Percentiles rank a stretch among this genome's conserved stretches.
Evolutionary conservation across 2,329 filamentous ascomycete species (phyloP).

Genomic region (Tolypocladium tropicale): DNA sequence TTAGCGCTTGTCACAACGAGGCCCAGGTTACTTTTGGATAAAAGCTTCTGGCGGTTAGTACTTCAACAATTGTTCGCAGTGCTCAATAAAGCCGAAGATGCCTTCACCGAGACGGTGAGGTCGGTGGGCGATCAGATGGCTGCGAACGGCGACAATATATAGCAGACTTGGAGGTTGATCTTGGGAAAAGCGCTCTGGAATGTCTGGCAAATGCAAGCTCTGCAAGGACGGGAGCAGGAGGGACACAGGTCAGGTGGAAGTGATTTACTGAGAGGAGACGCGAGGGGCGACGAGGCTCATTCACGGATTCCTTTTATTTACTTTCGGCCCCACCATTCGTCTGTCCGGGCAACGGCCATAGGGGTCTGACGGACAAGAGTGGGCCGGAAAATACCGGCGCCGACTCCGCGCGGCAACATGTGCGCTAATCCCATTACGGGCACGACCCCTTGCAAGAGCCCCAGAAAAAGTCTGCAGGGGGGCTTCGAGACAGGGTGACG

Average conservation of each 20-base stretch:
- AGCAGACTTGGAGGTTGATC: constrained; percentile 25
- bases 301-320: constrained; percentile 34
- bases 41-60: constrained; percentile 47
- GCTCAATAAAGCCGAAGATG: constrained; percentile 36
- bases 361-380: neutral
- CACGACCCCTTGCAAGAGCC: neutral
- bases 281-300: constrained; percentile 6
- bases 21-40: constrained; percentile 51
- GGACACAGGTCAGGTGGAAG: constrained; percentile 4
- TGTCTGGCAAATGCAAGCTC: constrained; percentile 7
- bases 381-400: constrained; percentile 6
- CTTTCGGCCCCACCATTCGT: constrained; percentile 23
- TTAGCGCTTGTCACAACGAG: too few species aligned
- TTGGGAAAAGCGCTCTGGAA: constrained; percentile 13
- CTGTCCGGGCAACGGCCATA: constrained; percentile 25
- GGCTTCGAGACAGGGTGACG: neutral
- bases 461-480: neutral
- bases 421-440: neutral
- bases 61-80: constrained; percentile 26
- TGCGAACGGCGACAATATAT: constrained; percentile 36
- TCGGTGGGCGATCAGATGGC: constrained; percentile 39
- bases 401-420: neutral
- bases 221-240: neutral
- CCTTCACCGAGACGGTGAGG: constrained; percentile 31
- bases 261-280: constrained; percentile 16